Conservation (phyloP, 129 eudicot species). For the Helianthus annuus region DNA sequence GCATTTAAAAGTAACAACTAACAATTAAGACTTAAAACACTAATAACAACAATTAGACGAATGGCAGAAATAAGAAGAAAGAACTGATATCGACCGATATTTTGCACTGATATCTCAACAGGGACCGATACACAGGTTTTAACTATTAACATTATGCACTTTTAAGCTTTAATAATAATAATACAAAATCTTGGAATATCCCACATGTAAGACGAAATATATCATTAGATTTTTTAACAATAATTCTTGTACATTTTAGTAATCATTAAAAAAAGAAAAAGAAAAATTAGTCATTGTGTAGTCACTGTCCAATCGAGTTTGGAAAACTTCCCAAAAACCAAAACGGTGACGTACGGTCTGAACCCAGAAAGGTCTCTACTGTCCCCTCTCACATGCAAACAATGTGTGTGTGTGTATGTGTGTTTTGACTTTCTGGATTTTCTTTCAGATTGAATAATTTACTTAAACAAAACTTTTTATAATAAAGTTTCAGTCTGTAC, state of each 20-base stretch:
- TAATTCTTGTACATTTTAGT: constrained; percentile 5
- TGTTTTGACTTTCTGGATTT: constrained; percentile 53
- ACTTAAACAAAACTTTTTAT: constrained; percentile 14
- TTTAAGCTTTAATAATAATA: neutral
- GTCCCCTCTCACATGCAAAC: constrained; percentile 53
- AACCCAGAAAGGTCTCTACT: constrained; percentile 47
- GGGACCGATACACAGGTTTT: no score
- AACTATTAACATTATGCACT: neutral
- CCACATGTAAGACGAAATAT: no score
- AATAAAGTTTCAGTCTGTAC: constrained; percentile 39
- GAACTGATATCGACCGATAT: no score
- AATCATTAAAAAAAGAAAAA: neutral
- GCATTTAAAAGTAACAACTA: no score
- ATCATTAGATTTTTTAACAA: constrained; percentile 1
- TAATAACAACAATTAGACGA: no score
- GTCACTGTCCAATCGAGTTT: constrained; percentile 45
- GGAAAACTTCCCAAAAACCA: constrained; percentile 42
- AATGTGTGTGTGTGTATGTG: constrained; percentile 9
- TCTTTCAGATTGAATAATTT: constrained; percentile 30
- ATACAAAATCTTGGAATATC: neutral
- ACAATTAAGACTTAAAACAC: no score
- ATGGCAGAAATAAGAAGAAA: no score
- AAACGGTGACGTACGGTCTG: constrained; percentile 51
- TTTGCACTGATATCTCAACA: no score
- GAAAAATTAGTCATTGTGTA: constrained; percentile 34